phyloP scores from a whole-genome alignment of 2,329 filamentous ascomycete species.

The Claviceps pazoutovae region DNA sequence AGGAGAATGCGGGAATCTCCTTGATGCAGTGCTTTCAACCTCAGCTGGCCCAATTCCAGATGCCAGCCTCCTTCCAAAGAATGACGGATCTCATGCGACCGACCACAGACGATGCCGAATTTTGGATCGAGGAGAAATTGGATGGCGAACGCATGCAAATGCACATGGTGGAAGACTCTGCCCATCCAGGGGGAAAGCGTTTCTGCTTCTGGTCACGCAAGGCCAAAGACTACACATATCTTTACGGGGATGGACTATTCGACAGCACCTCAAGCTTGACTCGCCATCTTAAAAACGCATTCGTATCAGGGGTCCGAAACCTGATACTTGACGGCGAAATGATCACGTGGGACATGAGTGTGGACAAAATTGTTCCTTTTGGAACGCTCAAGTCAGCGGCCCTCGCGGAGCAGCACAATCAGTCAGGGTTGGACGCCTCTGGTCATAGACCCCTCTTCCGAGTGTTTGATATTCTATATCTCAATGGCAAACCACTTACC shows the following conservation, averaged over 20 bases:
- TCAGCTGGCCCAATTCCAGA: constrained; percentile 85
- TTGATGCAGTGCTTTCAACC: constrained; percentile 96
- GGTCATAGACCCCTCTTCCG: constrained; percentile 58
- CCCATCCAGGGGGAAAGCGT: constrained; percentile 50
- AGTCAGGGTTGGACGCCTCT: constrained; percentile 36
- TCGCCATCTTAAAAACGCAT: constrained; percentile 63
- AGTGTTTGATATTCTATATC: constrained; percentile 80
- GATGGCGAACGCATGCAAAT: constrained; percentile 96
- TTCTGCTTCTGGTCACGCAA: constrained; percentile 94
- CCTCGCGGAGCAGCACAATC: constrained; percentile 55
- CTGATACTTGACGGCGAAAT: constrained; percentile 94
- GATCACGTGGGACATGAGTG: constrained; percentile 89
- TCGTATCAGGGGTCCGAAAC: constrained; percentile 63
- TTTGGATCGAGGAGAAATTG: constrained; percentile 97
- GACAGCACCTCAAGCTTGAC: constrained; percentile 69
- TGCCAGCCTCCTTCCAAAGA: constrained; percentile 60
- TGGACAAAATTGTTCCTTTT: constrained; percentile 76
- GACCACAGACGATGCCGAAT: constrained; percentile 58
- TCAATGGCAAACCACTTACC: constrained; percentile 71
- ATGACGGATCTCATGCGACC: constrained; percentile 57
- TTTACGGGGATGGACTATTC: constrained; percentile 68
- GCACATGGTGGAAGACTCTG: constrained; percentile 67
- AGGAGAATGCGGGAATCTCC: constrained; percentile 58
- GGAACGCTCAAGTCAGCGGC: constrained; percentile 89
- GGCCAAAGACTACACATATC: constrained; percentile 88